Conservation (phyloP, 2,329 filamentous ascomycete genomes). For the Diaporthe citriasiana region DNA sequence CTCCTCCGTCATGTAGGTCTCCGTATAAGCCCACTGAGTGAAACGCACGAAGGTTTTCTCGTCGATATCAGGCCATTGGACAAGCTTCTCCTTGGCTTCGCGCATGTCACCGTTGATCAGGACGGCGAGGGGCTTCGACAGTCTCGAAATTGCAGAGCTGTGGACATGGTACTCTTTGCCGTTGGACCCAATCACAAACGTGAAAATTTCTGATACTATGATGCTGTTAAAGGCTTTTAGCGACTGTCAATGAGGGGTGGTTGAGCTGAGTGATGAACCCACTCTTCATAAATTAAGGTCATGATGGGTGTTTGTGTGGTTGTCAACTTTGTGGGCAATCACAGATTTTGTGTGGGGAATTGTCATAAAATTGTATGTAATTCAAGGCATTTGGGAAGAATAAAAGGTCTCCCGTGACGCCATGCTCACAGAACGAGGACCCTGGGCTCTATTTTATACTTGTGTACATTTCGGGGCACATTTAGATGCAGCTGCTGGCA, state of each 20-base stretch:
- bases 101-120: conserved; percentile 38
- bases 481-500: neutral
- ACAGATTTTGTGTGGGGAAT: too few relatives aligned
- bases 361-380: rapidly evolving
- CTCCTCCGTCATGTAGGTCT: conserved; percentile 35
- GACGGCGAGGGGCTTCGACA: conserved; percentile 39
- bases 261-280: neutral
- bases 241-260: neutral
- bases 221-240: neutral
- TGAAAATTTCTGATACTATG: conserved; percentile 28
- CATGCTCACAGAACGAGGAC: too few relatives aligned
- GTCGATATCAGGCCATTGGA: conserved; percentile 43
- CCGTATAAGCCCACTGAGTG: conserved; percentile 41
- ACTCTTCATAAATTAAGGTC: neutral
- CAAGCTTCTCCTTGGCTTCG: conserved; percentile 39
- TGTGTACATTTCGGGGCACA: neutral
- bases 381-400: neutral
- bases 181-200: conserved; percentile 26
- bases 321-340: neutral
- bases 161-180: conserved; percentile 28
- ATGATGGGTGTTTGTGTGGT: neutral
- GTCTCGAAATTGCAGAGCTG: conserved; percentile 5
- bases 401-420: too few relatives aligned
- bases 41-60: conserved; percentile 42
- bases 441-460: neutral